These are phyloP conservation scores for Knoxdaviesia proteae DNA, from an alignment of 2,329 filamentous ascomycete genomes.

Conservation along the genomic window DNA sequence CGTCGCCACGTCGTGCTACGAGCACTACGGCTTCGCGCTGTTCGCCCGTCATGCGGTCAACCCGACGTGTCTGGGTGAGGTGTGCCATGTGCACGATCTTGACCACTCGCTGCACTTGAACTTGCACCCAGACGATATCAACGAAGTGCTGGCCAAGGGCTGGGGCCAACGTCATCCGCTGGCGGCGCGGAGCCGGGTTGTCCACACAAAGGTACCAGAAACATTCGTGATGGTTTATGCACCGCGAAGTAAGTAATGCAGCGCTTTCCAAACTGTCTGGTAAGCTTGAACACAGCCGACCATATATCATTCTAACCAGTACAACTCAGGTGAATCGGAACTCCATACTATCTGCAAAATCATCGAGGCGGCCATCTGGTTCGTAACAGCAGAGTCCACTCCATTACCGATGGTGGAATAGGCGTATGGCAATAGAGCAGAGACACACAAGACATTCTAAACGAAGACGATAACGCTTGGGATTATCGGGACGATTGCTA, in stretches of 20 bases:
- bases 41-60: slow-evolving; percentile 48
- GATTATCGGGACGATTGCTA: neutral
- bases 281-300: neutral
- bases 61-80: slow-evolving; percentile 57
- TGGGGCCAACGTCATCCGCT: slow-evolving; percentile 59
- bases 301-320: neutral
- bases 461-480: neutral
- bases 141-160: slow-evolving; percentile 47
- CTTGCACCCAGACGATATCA: slow-evolving; percentile 59
- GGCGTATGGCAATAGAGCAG: neutral
- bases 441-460: neutral
- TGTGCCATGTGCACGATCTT: slow-evolving; percentile 59
- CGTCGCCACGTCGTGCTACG: slow-evolving; percentile 53
- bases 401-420: no score
- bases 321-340: slow-evolving; percentile 34
- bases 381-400: slow-evolving; percentile 23
- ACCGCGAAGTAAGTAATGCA: slow-evolving; percentile 29
- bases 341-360: slow-evolving; percentile 46
- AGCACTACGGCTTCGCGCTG: slow-evolving; percentile 61
- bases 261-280: neutral
- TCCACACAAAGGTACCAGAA: slow-evolving; percentile 34
- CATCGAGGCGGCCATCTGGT: slow-evolving; percentile 57
- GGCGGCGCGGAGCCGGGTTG: slow-evolving; percentile 20
- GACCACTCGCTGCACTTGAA: slow-evolving; percentile 64
- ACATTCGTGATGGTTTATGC: slow-evolving; percentile 73